Base-by-base conservation (phyloP, 805 yeast genomes). In the Saccharomyces mikatae region DNA sequence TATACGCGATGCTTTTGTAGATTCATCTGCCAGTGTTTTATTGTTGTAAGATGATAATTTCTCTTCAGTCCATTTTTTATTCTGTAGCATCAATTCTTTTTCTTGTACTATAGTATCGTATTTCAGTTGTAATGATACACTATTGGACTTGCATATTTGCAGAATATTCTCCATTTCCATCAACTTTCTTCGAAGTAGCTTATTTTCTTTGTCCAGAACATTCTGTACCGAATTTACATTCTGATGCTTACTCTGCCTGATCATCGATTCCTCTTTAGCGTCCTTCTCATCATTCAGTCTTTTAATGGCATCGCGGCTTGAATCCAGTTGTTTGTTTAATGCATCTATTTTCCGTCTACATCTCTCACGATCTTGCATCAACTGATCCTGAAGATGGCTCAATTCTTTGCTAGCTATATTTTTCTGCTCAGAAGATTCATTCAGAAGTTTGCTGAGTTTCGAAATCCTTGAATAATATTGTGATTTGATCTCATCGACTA, bases 401-500 rank as follows among this genome's bases (percentile, higher is more conserved):
- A 54, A 13, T 41, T 55, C 56, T 29, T 51, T 47, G 53, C 56
- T 24, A 52, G 56, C 22, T 53, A 32, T 6, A n/a, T 49, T 10
- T 49, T 52, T 57, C 51, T 56, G 55, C 32, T 59, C 49, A 13
- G 62, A 62, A 3, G 66, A 46, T 13, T 55, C 50, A 11, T 51
- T n/a, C n/a, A 66, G 63, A 10, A 64, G 61, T 3, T 62, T 49
- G 30, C 61, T 17, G 8, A 36, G 44, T 17, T 36, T 36, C 3
- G 44, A 36, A 17, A 36, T 36, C 11, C 44, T 36, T 17, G 44
- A n/a, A 36, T 36, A 36, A 11, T 36, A 61, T 1, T 74, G 55
- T 44, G 72, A 76, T 17, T 71, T 70, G 24, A 67, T 57, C 52
- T 75, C 79, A 52, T 78, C 80, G n/a, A 72, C 62, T 13, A 69